These are phyloP conservation scores for Ceratobasidium sp. DNA, from an alignment of 1,284 basidiomycete species.

Conservation along the genomic window DNA sequence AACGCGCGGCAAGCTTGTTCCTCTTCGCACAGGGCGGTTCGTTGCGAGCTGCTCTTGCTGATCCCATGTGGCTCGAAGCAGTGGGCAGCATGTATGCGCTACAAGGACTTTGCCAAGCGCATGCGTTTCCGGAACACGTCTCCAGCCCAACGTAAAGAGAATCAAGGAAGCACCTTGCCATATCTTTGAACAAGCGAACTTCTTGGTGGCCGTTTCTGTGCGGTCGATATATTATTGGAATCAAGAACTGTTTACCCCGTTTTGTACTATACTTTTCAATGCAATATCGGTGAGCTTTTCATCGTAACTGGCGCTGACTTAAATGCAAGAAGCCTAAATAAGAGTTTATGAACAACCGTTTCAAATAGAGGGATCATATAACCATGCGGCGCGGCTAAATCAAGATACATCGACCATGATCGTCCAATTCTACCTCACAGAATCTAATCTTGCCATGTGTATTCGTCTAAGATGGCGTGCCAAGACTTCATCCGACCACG, in stretches of 20 bases:
- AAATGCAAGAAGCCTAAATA: no score
- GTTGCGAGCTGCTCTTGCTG: not conserved
- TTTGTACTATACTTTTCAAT: not conserved
- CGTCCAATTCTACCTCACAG: not conserved
- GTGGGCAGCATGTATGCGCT: not conserved
- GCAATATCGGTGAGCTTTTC: no score
- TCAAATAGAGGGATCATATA: no score
- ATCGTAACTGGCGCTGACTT: no score
- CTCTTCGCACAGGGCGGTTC: not conserved
- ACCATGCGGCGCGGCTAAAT: not conserved
- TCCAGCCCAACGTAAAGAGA: not conserved
- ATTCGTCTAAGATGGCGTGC: not conserved
- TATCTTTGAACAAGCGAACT: not conserved
- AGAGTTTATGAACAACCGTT: no score
- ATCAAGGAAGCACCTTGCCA: not conserved
- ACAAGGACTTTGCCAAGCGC: not conserved
- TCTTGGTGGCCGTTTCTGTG: not conserved
- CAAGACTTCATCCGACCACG: conserved; percentile 9
- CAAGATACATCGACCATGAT: not conserved
- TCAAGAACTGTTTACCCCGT: not conserved
- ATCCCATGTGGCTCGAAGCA: conserved; percentile 16
- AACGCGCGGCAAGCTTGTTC: not conserved
- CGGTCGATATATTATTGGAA: not conserved
- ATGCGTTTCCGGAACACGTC: not conserved
- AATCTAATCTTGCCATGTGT: not conserved